These are phyloP conservation scores for Glycine tomentella DNA, from an alignment of 306 rosid species.

Conservation along the genomic window DNA sequence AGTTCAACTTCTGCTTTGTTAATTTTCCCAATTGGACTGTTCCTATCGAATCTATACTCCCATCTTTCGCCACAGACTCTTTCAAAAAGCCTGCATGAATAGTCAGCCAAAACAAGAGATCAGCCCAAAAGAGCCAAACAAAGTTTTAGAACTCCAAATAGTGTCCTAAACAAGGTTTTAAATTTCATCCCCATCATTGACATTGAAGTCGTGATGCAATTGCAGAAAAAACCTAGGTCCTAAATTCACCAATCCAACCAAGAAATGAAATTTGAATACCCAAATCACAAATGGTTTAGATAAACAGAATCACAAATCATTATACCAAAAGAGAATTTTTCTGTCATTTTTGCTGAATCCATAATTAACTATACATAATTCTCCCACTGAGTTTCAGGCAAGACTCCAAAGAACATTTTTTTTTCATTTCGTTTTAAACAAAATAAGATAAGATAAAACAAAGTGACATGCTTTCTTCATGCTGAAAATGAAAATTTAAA, in stretches of 20 bases:
- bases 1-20: not conserved
- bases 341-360: not conserved
- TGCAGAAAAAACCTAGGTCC: not conserved
- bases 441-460: not conserved
- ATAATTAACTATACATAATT: not conserved
- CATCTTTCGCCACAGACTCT: not conserved
- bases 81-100: constrained; percentile 20
- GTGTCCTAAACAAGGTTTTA: not conserved
- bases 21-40: not conserved
- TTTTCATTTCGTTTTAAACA: not conserved
- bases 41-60: not conserved
- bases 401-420: not conserved
- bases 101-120: constrained; percentile 5
- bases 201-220: too few relatives aligned
- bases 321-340: not conserved
- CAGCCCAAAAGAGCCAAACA: constrained; percentile 8
- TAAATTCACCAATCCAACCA: not conserved
- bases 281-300: not conserved
- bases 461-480: not conserved
- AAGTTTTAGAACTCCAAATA: constrained; percentile 15
- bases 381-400: not conserved
- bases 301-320: not conserved
- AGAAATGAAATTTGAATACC: not conserved
- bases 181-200: not conserved
- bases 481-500: not conserved